Evolutionary conservation across 345 rosid species (phyloP), one percentile per base, ranked within the genome.

Genomic region (Theobroma cacao): DNA sequence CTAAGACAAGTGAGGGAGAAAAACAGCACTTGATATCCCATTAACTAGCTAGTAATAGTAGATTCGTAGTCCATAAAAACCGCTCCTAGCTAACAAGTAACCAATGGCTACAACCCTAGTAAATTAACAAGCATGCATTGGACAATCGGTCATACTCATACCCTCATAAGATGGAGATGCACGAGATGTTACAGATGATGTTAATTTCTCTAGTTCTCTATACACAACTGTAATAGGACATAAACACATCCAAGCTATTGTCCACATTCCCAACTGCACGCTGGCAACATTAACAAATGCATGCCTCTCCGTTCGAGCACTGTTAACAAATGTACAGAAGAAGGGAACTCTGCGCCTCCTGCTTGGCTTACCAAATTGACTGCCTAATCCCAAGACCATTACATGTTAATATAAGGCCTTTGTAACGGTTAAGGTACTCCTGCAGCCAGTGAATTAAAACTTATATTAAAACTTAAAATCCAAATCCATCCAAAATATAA

Each of bases 371-470:
- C 94, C 90, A 88, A 58, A 92, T 91, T 22, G 92, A 92, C 34
- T 90, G 90, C 85, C 73, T 87, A 86, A 93, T 89, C 76, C 98
- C 99, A 63, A 93, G 92, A 78, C 99, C 99, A 64, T 90, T 95
- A 84, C 99, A 93, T 82, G 98, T 95, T 64, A 95, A 78, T 86
- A 95, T 92, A 30, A 95, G 96, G 73, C 97, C 97, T 83, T 93
- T 91, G 91, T 95, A 90, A 8, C 87, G 90, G 78, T 89, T 84
- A 15, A 95, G 92, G 60, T 92, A 91, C 43, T 93, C 98, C 99
- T 95, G 91, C 88, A 89, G 78, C 72, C 77, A 79, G 75, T 10
- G 9, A 7, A 75, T 18, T 53, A 59, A 72, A 40, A 34, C 7
- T n/a, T 33, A 31, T 5, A 75, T 18, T 53, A 59, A 72, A 40